Base-by-base conservation (phyloP, 164 flowering plant species). In the Dillenia turbinata region DNA sequence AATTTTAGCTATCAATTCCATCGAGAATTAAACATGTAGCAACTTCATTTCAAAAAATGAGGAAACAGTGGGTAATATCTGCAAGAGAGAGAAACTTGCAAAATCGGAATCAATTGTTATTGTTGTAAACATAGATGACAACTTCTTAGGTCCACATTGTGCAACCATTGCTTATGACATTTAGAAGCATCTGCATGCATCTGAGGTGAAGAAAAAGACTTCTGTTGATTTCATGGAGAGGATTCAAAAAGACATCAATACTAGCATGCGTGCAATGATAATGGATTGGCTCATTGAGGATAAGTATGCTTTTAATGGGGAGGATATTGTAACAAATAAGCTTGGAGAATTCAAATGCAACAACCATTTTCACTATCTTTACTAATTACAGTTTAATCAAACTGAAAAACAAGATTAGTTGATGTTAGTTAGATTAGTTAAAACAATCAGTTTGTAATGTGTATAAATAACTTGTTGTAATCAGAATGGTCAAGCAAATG, bases 221-320 rank as follows among this genome's bases (percentile, higher is more conserved):
- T 73, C 97, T 13, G 75, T 74, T 44, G 83, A 89, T 62, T 91
- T 84, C 77, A 95, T 95, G 94, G 97, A 89, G 66, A 81, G 48
- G 61, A 66, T 85, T 62, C 99, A 95, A 73, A 86, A 81, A 68
- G 97, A 95, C 62, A 84, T 95, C 3, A 92, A 85, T 64, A 14
- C 96, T 50, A 85, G 86, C 82, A 94, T 94, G 99, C 86, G 99
- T 11, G 76, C 94, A 14, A 89, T 94, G 66, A 71, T 94, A 26
- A 68, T 94, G 49, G 99, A 94, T 69, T 94, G 99, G 99, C 99
- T 94, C 65, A 94, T 92, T 17, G 99, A 94, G 96, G 98, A n/a
- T n/a, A n/a, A n/a, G n/a, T n/a, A n/a, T n/a, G n/a, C n/a, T n/a
- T n/a, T n/a, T n/a, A n/a, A n/a, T n/a, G n/a, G n/a, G n/a, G n/a